A percentile compares a stretch with the other conserved stretches of the same genome.
These are phyloP conservation scores for Rhynchosporium agropyri DNA, from an alignment of 2,329 filamentous ascomycete genomes.

Conservation along the genomic window DNA sequence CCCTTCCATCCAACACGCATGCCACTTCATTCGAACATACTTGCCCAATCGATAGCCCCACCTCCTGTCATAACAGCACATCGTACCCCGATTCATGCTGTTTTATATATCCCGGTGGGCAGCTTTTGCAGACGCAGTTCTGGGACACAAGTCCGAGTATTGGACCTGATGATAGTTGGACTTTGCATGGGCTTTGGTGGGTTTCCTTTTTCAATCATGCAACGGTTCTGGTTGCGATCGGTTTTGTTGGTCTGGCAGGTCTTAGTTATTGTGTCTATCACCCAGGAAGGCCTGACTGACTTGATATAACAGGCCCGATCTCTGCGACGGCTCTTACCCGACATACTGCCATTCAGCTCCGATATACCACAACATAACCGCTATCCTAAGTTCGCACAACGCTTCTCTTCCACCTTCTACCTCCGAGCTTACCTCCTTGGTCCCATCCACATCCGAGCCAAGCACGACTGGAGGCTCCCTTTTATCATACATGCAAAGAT, in stretches of 20 bases:
- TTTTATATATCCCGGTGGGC: slow-evolving; percentile 72
- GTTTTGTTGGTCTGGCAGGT: too few species aligned
- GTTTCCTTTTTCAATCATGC: not conserved
- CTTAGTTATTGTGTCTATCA: too few species aligned
- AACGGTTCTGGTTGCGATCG: too few species aligned
- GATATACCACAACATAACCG: slow-evolving; percentile 65
- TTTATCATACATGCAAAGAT: slow-evolving; percentile 58
- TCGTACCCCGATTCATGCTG: slow-evolving; percentile 69
- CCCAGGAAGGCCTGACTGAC: too few species aligned
- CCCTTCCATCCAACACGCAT: not conserved
- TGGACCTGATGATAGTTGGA: slow-evolving; percentile 70
- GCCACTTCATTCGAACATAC: slow-evolving; percentile 27
- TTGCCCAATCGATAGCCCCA: slow-evolving; percentile 37
- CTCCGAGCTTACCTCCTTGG: not conserved
- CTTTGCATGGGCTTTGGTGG: slow-evolving; percentile 67
- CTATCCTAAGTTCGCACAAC: slow-evolving; percentile 55
- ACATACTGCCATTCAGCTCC: slow-evolving; percentile 64
- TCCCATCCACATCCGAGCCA: slow-evolving; percentile 37
- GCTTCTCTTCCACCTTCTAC: not conserved
- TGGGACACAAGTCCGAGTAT: slow-evolving; percentile 71
- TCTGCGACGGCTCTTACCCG: slow-evolving; percentile 72
- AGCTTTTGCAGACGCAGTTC: slow-evolving; percentile 75
- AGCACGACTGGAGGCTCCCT: slow-evolving; percentile 49
- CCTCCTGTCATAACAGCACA: slow-evolving; percentile 68
- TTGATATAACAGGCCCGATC: slow-evolving; percentile 50